These are phyloP conservation scores for Helicostylum pulchrum DNA, from an alignment of 192 early-diverging fungal species.

Conservation along the genomic window DNA sequence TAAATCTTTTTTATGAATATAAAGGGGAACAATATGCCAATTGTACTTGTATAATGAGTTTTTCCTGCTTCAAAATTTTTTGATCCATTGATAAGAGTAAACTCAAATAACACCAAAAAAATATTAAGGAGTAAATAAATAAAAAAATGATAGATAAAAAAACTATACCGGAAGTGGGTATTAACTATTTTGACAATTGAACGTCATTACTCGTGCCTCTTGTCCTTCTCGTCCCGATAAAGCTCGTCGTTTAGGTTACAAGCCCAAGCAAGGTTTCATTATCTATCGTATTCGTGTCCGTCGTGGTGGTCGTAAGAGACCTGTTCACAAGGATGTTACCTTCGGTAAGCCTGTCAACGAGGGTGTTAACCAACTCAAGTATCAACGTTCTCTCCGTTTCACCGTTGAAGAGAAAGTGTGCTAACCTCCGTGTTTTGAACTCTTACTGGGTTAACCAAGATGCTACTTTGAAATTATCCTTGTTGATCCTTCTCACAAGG, in stretches of 20 bases:
- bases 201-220: conserved; percentile 97
- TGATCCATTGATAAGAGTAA: no score
- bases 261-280: conserved; percentile 99
- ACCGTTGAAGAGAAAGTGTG: conserved; percentile 97
- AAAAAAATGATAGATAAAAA: neutral
- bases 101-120: no score
- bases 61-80: no score
- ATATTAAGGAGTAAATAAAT: no score
- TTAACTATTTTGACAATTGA: conserved; percentile 68
- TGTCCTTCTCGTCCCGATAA: conserved; percentile 98
- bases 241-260: conserved; percentile 99
- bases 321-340: conserved; percentile 93
- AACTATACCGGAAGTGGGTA: neutral
- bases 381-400: conserved; percentile 87
- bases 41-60: no score
- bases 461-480: conserved; percentile 97
- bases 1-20: no score
- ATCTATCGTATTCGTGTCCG: conserved; percentile 98
- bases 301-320: conserved; percentile 97
- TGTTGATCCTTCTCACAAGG: conserved; percentile 96
- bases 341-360: conserved; percentile 97
- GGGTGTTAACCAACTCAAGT: conserved; percentile 99
- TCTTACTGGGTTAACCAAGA: conserved; percentile 99
- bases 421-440: conserved; percentile 97
- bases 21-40: no score